These are phyloP conservation scores for Tulasnella sp. DNA, from an alignment of 768 basidiomycete species.

Conservation along the genomic window DNA sequence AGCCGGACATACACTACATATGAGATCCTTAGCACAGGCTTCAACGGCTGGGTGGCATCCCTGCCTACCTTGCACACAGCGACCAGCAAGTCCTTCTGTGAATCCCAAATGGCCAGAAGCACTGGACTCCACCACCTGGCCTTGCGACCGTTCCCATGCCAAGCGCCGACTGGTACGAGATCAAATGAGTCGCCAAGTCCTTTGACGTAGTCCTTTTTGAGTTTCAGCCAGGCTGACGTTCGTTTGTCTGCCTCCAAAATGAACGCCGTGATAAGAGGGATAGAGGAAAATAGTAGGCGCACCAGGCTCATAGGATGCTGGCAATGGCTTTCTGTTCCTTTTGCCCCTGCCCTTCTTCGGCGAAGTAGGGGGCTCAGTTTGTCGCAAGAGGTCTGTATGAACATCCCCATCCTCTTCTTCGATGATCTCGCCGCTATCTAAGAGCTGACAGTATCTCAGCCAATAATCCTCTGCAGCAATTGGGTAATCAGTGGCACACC, in stretches of 20 bases:
- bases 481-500: constrained; percentile 27
- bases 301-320: constrained; percentile 79
- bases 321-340: constrained; percentile 47
- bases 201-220: constrained; percentile 86
- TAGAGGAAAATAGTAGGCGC: constrained; percentile 13
- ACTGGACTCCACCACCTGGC: constrained; percentile 89
- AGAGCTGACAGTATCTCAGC: constrained; percentile 36
- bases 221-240: constrained; percentile 77
- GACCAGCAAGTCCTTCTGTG: constrained; percentile 46
- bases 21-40: too few species aligned
- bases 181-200: constrained; percentile 41
- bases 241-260: constrained; percentile 51
- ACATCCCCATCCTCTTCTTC: constrained; percentile 25
- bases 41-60: neutral
- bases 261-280: neutral
- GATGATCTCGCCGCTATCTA: constrained; percentile 42
- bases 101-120: constrained; percentile 65
- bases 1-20: constrained; percentile 39
- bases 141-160: constrained; percentile 86
- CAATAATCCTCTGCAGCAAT: constrained; percentile 4
- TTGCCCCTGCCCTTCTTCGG: constrained; percentile 27
- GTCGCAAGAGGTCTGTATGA: neutral
- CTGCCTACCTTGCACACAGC: constrained; percentile 71
- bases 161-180: constrained; percentile 46
- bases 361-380: constrained; percentile 3